Percentiles rank a stretch among this genome's conserved stretches.
phyloP scores from a whole-genome alignment of 768 basidiomycete genomes.

The Lactifluus hygrophoroides region DNA sequence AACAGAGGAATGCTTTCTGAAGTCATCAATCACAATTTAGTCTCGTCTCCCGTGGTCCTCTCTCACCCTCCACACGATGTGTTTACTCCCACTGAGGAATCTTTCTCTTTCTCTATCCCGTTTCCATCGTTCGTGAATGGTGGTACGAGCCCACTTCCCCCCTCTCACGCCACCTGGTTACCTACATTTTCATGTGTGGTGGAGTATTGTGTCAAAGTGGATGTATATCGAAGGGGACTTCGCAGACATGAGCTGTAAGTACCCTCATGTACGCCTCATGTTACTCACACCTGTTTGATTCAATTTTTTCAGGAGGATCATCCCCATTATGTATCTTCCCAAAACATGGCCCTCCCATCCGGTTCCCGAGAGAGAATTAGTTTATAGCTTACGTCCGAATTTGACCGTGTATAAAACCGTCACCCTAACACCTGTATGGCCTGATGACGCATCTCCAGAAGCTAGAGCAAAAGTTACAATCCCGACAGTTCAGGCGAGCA shows the following conservation, averaged over 20 bases:
- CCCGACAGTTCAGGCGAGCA: slow-evolving; percentile 26
- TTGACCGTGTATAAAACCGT: slow-evolving; percentile 27
- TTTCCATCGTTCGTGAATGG: slow-evolving; percentile 32
- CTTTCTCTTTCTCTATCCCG: slow-evolving; percentile 30
- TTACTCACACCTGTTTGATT: not conserved
- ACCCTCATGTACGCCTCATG: not conserved
- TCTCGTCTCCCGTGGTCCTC: slow-evolving; percentile 1
- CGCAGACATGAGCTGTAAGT: slow-evolving; percentile 35
- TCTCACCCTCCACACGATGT: slow-evolving; percentile 2
- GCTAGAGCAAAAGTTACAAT: slow-evolving; percentile 7
- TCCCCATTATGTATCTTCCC: slow-evolving; percentile 37
- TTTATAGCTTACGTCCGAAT: slow-evolving; percentile 19
- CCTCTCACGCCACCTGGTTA: slow-evolving; percentile 30
- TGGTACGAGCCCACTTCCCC: slow-evolving; percentile 29
- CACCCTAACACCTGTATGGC: slow-evolving; percentile 22
- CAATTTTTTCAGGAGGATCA: slow-evolving; percentile 23
- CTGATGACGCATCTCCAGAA: slow-evolving; percentile 1
- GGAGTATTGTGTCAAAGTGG: slow-evolving; percentile 31
- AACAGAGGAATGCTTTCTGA: slow-evolving; percentile 24
- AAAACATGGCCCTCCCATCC: slow-evolving; percentile 33
- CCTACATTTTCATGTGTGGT: slow-evolving; percentile 28
- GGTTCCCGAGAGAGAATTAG: slow-evolving; percentile 28
- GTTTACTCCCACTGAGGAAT: slow-evolving; percentile 12
- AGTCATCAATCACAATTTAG: slow-evolving; percentile 3
- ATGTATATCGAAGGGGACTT: slow-evolving; percentile 34